Evolutionary conservation across 148 eudicot genomes (phyloP), one percentile per base, ranked within the genome.

Genomic region (Camellia japonica): DNA sequence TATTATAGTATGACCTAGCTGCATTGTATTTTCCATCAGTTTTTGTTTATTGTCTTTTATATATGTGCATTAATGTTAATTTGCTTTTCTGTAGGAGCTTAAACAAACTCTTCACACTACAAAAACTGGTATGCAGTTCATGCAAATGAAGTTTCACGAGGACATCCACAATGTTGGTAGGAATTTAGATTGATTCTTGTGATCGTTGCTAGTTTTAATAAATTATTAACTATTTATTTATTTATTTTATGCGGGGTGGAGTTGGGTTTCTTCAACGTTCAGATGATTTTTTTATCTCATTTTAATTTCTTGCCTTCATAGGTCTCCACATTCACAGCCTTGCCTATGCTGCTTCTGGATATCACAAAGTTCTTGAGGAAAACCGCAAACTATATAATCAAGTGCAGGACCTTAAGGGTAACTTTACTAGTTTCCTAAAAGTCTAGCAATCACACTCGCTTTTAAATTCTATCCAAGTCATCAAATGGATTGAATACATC

Each of bases 401-500:
- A 91, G 99, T 95, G 19, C 99, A 95, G 80, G 99, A 95, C 81
- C 94, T 95, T 77, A 95, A 95, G 79, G 99, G 99, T 95, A 86
- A 79, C 58, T 54, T 56, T 63, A 60, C 46, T 71, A 23, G 71
- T 19, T 65, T 66, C 55, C 77, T 59, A 30, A 42, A 30, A 55
- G 9, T 13, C 41, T 63, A 47, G 15, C 41, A 15, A 56, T 16
- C 61, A 47, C 58, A 19, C n/a, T 23, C 58, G 23, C n/a, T 23
- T 72, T 42, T 76, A 3, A 69, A 76, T 30, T 78, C 58, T 52
- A 68, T 82, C 66, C 18, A 55, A 78, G 47, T 41, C 69, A 62
- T 74, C 68, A 42, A 55, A 14, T 59, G 14, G 20, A 68, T 44
- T 72, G 20, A 30, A 38, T 77, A 43, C 18, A 6, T 75, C n/a